Conservation (phyloP, 768 basidiomycete species). For the Naematelia aurantialba region DNA sequence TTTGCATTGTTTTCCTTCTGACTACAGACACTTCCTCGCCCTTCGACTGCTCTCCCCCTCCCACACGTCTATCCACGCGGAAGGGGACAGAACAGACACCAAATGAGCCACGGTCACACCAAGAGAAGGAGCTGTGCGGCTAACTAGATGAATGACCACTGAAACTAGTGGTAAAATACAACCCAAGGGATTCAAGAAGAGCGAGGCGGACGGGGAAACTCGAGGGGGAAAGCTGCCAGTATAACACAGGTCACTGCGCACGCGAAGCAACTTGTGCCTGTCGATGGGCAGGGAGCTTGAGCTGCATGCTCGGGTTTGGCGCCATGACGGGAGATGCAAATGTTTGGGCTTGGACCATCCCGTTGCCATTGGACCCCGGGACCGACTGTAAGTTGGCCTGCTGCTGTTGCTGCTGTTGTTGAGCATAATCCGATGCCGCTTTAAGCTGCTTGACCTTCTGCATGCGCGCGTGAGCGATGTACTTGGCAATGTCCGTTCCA, state of each 20-base stretch:
- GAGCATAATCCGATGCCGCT: neutral
- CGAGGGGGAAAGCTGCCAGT: neutral
- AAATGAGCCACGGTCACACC: no score
- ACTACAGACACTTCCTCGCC: neutral
- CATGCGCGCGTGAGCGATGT: constrained; percentile 4
- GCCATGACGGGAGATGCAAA: neutral
- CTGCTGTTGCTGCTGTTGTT: constrained; percentile 5
- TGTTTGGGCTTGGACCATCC: constrained; percentile 1
- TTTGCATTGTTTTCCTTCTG: neutral
- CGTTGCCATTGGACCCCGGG: constrained; percentile 4
- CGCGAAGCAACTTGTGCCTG: constrained; percentile 27
- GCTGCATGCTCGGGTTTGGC: constrained; percentile 14
- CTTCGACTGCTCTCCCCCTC: neutral
- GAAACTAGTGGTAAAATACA: no score
- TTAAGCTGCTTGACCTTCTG: constrained; percentile 6
- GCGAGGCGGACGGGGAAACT: neutral
- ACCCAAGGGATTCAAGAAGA: neutral
- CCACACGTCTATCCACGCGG: neutral
- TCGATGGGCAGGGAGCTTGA: constrained; percentile 39
- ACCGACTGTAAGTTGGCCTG: neutral
- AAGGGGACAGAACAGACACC: neutral
- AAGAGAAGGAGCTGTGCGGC: no score
- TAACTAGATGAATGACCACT: neutral
- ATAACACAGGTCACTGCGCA: neutral
- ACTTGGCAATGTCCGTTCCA: constrained; percentile 8